A percentile compares a stretch with the other conserved stretches of the same genome.
phyloP scores from a whole-genome alignment of 2,329 filamentous ascomycete genomes.

The Pseudogymnoascus sp. region DNA sequence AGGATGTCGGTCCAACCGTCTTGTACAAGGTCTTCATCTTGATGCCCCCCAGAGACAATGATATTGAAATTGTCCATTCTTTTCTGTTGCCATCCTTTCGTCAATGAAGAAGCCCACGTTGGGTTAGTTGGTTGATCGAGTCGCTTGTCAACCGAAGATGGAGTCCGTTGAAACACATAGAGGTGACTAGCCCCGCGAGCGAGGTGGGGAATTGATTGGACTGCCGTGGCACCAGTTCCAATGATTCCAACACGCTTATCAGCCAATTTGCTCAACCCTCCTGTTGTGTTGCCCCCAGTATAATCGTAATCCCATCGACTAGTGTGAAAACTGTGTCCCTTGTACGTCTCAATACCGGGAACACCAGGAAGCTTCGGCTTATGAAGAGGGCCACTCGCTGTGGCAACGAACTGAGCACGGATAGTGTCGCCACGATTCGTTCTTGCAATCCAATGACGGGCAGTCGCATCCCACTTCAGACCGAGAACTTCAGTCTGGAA shows the following conservation, averaged over 20 bases:
- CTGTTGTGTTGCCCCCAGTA: conserved; percentile 31
- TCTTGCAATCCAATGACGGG: conserved; percentile 9
- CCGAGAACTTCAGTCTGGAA: conserved; percentile 11
- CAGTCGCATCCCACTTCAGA: conserved; percentile 13
- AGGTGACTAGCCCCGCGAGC: conserved; percentile 39
- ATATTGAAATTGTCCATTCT: conserved; percentile 39
- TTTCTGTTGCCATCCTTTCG: conserved; percentile 43
- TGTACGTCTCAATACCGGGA: conserved; percentile 31
- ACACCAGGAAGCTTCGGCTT: conserved; percentile 40
- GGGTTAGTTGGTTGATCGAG: conserved; percentile 35
- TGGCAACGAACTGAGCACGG: conserved; percentile 33
- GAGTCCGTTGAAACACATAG: conserved; percentile 42
- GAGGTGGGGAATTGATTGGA: conserved; percentile 31
- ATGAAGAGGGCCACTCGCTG: conserved; percentile 36
- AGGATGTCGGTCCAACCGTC: conserved; percentile 11
- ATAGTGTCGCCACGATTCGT: conserved; percentile 7
- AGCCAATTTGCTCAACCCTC: conserved; percentile 25
- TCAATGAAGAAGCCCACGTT: conserved; percentile 23
- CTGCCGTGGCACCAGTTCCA: conserved; percentile 19
- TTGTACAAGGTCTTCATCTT: conserved; percentile 8
- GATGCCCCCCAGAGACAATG: conserved; percentile 2
- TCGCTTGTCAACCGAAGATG: conserved; percentile 34
- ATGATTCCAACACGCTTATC: conserved; percentile 18
- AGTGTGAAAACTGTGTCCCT: conserved; percentile 37
- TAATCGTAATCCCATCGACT: conserved; percentile 36